Conservation (phyloP, 495 filamentous ascomycete species). For the Extremus antarcticus region DNA sequence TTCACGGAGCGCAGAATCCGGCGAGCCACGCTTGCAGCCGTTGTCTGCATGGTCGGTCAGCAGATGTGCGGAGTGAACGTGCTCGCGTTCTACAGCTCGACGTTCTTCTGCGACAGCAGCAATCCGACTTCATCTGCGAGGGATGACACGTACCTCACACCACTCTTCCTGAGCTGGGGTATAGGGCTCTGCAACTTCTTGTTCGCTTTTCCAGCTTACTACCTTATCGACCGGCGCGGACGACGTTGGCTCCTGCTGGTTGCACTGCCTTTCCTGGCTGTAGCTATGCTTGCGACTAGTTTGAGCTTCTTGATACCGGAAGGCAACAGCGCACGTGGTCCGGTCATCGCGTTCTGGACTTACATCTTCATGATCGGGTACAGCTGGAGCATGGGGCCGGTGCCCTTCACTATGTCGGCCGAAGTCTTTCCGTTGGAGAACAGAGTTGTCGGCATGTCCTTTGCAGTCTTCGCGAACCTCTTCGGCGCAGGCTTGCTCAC, state of each 20-base stretch:
- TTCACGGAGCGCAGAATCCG: slow-evolving; percentile 7
- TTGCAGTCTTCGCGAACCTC: slow-evolving; percentile 19
- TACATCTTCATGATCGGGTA: slow-evolving; percentile 68
- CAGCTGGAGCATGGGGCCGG: slow-evolving; percentile 67
- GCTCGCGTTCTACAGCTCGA: slow-evolving; percentile 20
- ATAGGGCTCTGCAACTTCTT: neutral
- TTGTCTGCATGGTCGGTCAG: slow-evolving; percentile 14
- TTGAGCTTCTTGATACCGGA: neutral
- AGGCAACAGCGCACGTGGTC: neutral
- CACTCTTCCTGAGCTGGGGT: neutral
- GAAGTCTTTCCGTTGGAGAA: slow-evolving; percentile 56
- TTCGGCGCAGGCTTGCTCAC: slow-evolving; percentile 20
- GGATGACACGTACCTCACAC: neutral
- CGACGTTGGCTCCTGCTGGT: neutral
- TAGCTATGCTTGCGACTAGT: neutral
- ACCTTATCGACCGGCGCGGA: neutral
- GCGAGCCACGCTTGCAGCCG: slow-evolving; percentile 8
- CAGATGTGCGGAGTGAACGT: slow-evolving; percentile 22
- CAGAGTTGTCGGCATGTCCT: neutral
- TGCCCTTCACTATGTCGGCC: slow-evolving; percentile 72
- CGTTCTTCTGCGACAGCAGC: slow-evolving; percentile 15
- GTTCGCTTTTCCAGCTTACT: neutral
- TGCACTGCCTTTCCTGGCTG: neutral
- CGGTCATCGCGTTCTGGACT: slow-evolving; percentile 54
- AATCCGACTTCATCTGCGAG: neutral